A percentile compares a stretch with the other conserved stretches of the same genome.
phyloP scores from a whole-genome alignment of 345 rosid genomes.

The Carallia brachiata region DNA sequence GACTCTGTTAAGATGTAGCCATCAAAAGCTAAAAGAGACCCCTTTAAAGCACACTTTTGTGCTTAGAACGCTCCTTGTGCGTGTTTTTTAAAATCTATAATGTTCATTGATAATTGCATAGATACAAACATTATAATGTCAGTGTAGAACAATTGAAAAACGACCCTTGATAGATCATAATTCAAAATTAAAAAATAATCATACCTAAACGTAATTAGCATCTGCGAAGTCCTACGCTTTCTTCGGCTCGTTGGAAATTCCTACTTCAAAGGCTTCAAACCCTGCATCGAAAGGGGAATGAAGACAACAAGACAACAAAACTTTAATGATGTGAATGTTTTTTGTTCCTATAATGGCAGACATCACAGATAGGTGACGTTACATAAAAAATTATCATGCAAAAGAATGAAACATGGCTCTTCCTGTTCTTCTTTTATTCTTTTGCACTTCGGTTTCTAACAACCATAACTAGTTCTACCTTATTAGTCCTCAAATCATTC shows the following conservation, averaged over 20 bases:
- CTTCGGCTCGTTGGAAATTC: neutral
- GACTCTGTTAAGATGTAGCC: slow-evolving; percentile 38
- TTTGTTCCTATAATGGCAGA: too few relatives aligned
- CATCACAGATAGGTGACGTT: too few relatives aligned
- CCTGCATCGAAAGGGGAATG: slow-evolving; percentile 33
- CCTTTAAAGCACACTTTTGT: slow-evolving; percentile 34
- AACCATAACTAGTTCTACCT: slow-evolving; percentile 42
- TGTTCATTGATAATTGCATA: too few relatives aligned
- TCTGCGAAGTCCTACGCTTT: neutral
- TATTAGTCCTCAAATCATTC: slow-evolving; percentile 67
- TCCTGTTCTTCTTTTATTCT: neutral
- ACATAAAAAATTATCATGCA: neutral
- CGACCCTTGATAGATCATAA: neutral
- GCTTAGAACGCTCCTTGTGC: neutral
- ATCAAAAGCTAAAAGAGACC: slow-evolving; percentile 20
- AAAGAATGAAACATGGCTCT: neutral
- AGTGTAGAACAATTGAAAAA: neutral
- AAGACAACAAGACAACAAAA: too few relatives aligned
- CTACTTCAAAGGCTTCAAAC: slow-evolving; percentile 81
- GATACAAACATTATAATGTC: neutral
- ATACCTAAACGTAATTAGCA: neutral
- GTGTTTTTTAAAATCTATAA: neutral
- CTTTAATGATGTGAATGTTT: too few relatives aligned
- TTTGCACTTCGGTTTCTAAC: neutral
- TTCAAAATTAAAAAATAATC: slow-evolving; percentile 1